Conservation (phyloP, 345 rosid genomes). For the Eucalyptus curtisii region DNA sequence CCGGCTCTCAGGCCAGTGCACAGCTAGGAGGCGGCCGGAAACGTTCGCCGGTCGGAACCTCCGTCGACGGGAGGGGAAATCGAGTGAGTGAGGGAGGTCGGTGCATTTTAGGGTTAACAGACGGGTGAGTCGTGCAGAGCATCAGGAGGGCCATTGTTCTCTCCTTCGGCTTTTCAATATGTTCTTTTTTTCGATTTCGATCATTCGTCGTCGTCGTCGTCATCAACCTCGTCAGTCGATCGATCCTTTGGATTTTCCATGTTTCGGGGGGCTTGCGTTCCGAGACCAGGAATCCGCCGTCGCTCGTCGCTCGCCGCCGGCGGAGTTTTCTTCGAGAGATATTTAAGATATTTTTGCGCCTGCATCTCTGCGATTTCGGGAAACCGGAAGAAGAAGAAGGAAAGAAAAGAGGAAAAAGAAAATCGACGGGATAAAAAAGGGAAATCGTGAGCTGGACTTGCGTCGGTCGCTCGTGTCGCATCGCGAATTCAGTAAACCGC, state of each 20-base stretch:
- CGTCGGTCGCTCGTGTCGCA: neutral
- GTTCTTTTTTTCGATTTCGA: neutral
- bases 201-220: neutral
- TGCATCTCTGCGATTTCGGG: neutral
- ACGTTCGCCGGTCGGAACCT: neutral
- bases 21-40: neutral
- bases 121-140: neutral
- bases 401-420: neutral
- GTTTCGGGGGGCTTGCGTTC: neutral
- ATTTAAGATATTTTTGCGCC: neutral
- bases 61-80: neutral
- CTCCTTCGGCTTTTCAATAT: neutral
- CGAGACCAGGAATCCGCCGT: neutral
- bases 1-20: neutral
- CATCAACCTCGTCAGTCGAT: neutral
- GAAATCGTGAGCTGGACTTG: neutral
- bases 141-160: neutral
- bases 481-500: neutral
- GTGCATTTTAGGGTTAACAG: neutral
- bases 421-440: neutral
- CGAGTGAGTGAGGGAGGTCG: neutral
- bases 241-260: neutral
- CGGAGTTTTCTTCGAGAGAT: neutral
- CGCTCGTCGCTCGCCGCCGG: neutral
- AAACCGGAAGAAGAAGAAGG: neutral